Evolutionary conservation across 768 basidiomycete species (phyloP).

Genomic region (Macrocybe gigantea): DNA sequence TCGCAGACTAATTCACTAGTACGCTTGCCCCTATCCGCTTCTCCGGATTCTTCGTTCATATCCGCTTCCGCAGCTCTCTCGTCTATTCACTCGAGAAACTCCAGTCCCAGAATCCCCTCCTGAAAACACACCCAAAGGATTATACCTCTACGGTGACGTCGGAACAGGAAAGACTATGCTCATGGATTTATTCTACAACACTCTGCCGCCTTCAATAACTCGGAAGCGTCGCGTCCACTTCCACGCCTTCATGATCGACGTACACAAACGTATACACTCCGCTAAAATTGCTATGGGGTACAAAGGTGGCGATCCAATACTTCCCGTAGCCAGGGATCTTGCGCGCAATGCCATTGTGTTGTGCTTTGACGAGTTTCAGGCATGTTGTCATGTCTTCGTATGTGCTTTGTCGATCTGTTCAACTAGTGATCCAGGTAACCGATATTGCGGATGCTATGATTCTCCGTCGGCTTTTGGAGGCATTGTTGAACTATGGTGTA

Average conservation of each 20-base stretch:
- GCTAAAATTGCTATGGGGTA: constrained; percentile 69
- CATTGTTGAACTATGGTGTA: constrained; percentile 82
- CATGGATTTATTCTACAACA: constrained; percentile 95
- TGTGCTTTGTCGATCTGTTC: neutral
- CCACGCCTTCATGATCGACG: constrained; percentile 99
- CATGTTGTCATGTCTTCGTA: constrained; percentile 25
- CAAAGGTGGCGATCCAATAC: constrained; percentile 74
- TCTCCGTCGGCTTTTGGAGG: constrained; percentile 81
- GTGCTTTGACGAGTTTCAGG: constrained; percentile 99
- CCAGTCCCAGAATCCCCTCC: constrained; percentile 35
- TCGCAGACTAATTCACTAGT: constrained; percentile 34
- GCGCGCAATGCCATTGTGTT: constrained; percentile 80
- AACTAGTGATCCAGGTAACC: constrained; percentile 55
- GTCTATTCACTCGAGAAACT: constrained; percentile 35
- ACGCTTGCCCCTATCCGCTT: constrained; percentile 15
- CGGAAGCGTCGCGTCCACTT: constrained; percentile 92
- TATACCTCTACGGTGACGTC: constrained; percentile 95
- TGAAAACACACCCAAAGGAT: constrained; percentile 66
- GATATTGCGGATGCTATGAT: constrained; percentile 99
- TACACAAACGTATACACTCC: constrained; percentile 87
- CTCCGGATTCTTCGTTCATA: constrained; percentile 18
- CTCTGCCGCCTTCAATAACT: constrained; percentile 60
- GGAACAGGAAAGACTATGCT: constrained; percentile 99
- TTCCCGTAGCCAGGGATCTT: constrained; percentile 81
- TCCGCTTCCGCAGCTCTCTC: constrained; percentile 32